phyloP scores from a whole-genome alignment of 306 rosid species.

The Pyrus pyrifolia region DNA sequence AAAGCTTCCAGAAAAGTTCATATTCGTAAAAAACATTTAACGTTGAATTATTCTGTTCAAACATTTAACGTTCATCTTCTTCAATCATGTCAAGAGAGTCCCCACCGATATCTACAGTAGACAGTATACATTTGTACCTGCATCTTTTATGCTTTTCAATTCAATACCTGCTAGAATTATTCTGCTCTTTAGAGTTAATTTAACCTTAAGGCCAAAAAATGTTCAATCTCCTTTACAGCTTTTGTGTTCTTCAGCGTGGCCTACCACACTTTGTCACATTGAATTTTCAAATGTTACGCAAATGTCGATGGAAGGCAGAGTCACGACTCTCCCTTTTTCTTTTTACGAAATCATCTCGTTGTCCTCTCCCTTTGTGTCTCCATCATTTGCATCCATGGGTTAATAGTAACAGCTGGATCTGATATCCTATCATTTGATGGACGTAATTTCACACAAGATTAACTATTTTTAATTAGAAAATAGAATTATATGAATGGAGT shows the following conservation, averaged over 20 bases:
- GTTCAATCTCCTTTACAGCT: conserved; percentile 16
- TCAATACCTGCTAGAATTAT: not conserved
- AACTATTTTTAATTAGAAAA: too few species aligned
- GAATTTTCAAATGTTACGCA: not conserved
- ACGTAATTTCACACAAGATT: not conserved
- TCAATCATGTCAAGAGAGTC: not conserved
- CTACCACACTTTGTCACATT: not conserved
- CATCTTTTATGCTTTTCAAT: not conserved
- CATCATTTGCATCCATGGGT: conserved; percentile 13
- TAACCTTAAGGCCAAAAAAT: not conserved
- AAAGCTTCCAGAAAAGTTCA: too few species aligned
- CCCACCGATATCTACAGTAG: not conserved
- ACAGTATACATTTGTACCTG: too few species aligned
- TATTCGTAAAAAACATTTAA: not conserved
- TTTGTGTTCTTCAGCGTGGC: conserved; percentile 5
- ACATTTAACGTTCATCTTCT: not conserved
- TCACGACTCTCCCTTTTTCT: conserved; percentile 20
- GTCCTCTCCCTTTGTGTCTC: conserved; percentile 8
- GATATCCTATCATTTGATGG: not conserved
- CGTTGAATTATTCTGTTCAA: too few species aligned
- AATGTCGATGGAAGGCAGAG: conserved; percentile 10
- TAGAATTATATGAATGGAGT: too few species aligned
- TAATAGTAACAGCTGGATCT: not conserved
- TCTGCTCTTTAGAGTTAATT: not conserved
- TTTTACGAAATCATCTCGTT: conserved; percentile 16